Evolutionary conservation across 169 alveolate genomes (phyloP), one percentile per base, ranked within the genome.

Genomic region (Eimeria necatrix): DNA sequence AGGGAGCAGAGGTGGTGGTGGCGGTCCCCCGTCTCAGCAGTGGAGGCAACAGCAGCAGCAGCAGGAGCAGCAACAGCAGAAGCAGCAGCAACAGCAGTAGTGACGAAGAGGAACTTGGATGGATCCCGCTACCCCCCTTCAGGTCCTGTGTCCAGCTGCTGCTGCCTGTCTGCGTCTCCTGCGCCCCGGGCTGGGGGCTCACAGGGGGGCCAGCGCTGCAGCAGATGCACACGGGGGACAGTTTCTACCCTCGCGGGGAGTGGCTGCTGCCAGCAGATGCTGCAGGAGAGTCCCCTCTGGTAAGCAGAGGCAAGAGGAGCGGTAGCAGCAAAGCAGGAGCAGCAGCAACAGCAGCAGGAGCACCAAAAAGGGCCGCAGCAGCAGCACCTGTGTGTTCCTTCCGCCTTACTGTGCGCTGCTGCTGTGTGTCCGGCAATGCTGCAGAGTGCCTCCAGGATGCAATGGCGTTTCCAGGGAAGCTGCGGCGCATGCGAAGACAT

Each of bases 21-120:
- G 86, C 86, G 2, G 86, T 76, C 60, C 86, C 86, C 61, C 86
- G 61, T 5, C 22, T 12, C 64, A 26, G 32, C 32, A 76, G 26
- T 5, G 12, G 60, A 56, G 46, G 61, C 86, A 71, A 48, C 86
- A 76, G 86, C 86, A 76, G 64, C 86, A 46, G 86, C 86, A 64
- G 76, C 76, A 56, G 8, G 8, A 14, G 14, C 41, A 64, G 76
- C 41, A 64, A 8, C 76, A 14, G 76, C 76, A 64, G 76, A 10
- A 56, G 64, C 76, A 64, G 76, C 76, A 64, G 41, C 76, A 14
- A 24, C 76, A 76, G 86, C 86, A 71, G 46, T 32, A 26, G 51
- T 7, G 48, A 48, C n/a, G 86, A 46, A 8, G 86, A 76, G 60
- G 86, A 76, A 60, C 10, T 48, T 7, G 86, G 86, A 6, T 76